These are phyloP conservation scores for Sechiopsis laciniata DNA, from an alignment of 306 rosid species.

Conservation along the genomic window DNA sequence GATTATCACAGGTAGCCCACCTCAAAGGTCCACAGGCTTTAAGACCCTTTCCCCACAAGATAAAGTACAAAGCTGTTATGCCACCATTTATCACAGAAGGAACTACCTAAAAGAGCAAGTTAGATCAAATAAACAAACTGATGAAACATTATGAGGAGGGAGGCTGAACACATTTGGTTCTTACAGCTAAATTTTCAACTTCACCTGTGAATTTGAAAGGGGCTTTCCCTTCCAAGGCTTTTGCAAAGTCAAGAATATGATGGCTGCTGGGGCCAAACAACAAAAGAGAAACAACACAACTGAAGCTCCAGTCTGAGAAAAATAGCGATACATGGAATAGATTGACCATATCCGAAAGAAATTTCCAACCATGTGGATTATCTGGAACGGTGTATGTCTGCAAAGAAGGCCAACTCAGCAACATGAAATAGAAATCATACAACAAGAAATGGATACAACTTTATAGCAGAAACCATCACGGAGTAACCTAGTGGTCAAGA, in stretches of 20 bases:
- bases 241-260: conserved; percentile 72
- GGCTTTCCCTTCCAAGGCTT: conserved; percentile 99
- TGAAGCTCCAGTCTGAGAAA: conserved; percentile 73
- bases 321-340: conserved; percentile 73
- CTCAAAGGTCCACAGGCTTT: conserved; percentile 96
- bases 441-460: not conserved
- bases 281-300: conserved; percentile 79
- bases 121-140: conserved; percentile 24
- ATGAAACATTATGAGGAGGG: conserved; percentile 16
- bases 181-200: conserved; percentile 7
- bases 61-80: conserved; percentile 77
- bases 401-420: conserved; percentile 17
- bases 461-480: not conserved
- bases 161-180: not conserved
- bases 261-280: conserved; percentile 71
- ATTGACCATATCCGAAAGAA: conserved; percentile 97
- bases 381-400: conserved; percentile 89
- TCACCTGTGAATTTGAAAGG: conserved; percentile 81
- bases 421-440: conserved; percentile 4
- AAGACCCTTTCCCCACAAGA: conserved; percentile 98
- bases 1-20: conserved; percentile 37
- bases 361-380: conserved; percentile 71
- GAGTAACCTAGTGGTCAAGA: too few relatives aligned
- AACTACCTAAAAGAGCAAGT: conserved; percentile 60
- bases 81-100: conserved; percentile 89